These are phyloP conservation scores for Paramecium sexaurelia DNA, from an alignment of 73 alveolate species.

Conservation along the genomic window DNA sequence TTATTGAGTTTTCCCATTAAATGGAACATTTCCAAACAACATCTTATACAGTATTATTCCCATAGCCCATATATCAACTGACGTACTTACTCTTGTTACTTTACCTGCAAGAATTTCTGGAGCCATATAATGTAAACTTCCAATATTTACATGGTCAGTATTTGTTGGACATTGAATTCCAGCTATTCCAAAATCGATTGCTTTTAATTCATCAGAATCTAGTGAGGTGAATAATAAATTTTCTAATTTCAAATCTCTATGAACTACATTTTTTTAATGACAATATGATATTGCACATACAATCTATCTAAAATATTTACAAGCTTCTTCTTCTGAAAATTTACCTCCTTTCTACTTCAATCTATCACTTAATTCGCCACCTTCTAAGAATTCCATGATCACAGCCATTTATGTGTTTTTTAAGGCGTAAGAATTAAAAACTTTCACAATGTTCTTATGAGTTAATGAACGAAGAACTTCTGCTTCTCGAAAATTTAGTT, in stretches of 20 bases:
- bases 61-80: conserved; percentile 74
- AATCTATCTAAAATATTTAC: conserved; percentile 74
- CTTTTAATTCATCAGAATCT: conserved; percentile 67
- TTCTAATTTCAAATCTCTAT: conserved; percentile 87
- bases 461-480: conserved; percentile 76
- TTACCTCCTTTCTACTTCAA: conserved; percentile 51
- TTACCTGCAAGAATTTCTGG: conserved; percentile 74
- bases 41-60: conserved; percentile 70
- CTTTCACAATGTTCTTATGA: conserved; percentile 78
- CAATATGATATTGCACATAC: conserved; percentile 76
- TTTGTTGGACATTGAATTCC: conserved; percentile 69
- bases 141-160: conserved; percentile 74
- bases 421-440: conserved; percentile 76
- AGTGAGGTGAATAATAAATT: conserved; percentile 69
- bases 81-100: conserved; percentile 56
- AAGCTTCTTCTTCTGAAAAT: conserved; percentile 77
- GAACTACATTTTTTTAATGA: conserved; percentile 75
- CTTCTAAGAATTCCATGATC: conserved; percentile 91
- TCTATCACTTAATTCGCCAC: conserved; percentile 88
- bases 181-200: conserved; percentile 77
- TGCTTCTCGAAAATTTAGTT: conserved; percentile 80
- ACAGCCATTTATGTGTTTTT: conserved; percentile 70
- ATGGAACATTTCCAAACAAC: conserved; percentile 71
- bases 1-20: conserved; percentile 61
- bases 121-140: conserved; percentile 77